Base-by-base conservation (phyloP, 148 eudicot genomes). In the Salicornia ramosissima region DNA sequence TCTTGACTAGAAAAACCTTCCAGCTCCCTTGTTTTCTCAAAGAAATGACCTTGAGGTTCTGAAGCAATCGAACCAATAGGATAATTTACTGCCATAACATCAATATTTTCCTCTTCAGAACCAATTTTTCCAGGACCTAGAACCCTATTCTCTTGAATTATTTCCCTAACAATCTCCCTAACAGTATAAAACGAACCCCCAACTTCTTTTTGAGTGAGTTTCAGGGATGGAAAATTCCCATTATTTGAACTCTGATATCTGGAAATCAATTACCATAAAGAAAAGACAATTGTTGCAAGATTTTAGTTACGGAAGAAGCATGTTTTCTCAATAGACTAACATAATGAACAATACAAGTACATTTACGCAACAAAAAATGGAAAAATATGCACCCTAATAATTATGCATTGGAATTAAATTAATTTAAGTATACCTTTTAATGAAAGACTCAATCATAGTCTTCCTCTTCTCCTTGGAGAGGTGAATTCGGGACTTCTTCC, bases 401-500 rank as follows among this genome's bases (percentile, higher is more conserved):
- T 25, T 39, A n/a, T 18, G 11, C 15, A 57, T 14, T 26, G 14
- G 43, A 31, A 42, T 33, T 50, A 2, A 34, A 49, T 47, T 34
- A 56, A 70, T 46, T 5, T 34, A 16, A 30, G 13, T 22, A 28
- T 85, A 93, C 98, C 81, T 85, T 69, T 88, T 88, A 70, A 93
- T 84, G 68, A 88, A 93, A 71, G 95, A 81, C 75, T 90, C 95
- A 47, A 84, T 84, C 92, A 93, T 77, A 45, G 77, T 60, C 81
- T 93, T 93, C 80, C 98, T 78, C 80, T 93, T 95, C 80, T 93
- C 96, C 77, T 93, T 93, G 0, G 98, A 93, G 51, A 89, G 96
- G 45, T 96, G 81, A 71, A 79, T 80, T 36, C 96, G 79, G 1
- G 96, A 59, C 72, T 80, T 93, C 78, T 68, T 86, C 29, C 81